Percentiles rank a stretch among this genome's conserved stretches.
phyloP scores from a whole-genome alignment of 306 rosid genomes.

The Vicia faba region DNA sequence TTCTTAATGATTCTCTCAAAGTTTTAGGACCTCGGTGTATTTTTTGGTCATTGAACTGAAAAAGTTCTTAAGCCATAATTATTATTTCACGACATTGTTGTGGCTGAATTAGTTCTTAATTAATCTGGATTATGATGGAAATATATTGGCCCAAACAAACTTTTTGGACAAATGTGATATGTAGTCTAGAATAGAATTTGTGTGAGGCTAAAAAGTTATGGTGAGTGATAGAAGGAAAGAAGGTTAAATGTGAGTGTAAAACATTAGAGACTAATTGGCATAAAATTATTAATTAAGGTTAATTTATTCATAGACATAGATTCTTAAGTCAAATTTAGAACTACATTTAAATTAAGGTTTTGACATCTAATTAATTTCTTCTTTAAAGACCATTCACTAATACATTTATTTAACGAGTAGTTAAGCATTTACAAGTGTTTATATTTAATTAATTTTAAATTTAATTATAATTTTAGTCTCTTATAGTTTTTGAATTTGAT shows the following conservation, averaged over 20 bases:
- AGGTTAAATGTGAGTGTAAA: background rate
- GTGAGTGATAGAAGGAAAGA: background rate
- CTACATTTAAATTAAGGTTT: background rate
- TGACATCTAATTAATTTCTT: background rate
- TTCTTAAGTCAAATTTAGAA: background rate
- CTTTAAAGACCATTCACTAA: background rate
- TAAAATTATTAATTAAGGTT: background rate
- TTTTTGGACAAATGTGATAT: background rate
- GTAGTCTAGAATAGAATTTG: background rate
- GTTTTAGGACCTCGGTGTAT: slow-evolving; percentile 2
- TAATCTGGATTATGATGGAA: background rate
- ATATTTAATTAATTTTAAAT: background rate
- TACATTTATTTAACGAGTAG: background rate
- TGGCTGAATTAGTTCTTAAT: background rate
- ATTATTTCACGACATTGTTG: background rate
- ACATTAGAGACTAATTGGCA: background rate
- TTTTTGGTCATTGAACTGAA: background rate
- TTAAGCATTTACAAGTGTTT: background rate
- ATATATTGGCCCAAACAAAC: background rate
- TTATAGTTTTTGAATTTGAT: no score
- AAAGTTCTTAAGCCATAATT: background rate
- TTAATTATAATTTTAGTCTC: no score
- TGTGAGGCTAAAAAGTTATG: background rate
- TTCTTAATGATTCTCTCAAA: slow-evolving; percentile 3
- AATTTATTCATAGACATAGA: slow-evolving; percentile 7